phyloP scores from a whole-genome alignment of 108 stramenopile species.

The Skeletonema potamos region DNA sequence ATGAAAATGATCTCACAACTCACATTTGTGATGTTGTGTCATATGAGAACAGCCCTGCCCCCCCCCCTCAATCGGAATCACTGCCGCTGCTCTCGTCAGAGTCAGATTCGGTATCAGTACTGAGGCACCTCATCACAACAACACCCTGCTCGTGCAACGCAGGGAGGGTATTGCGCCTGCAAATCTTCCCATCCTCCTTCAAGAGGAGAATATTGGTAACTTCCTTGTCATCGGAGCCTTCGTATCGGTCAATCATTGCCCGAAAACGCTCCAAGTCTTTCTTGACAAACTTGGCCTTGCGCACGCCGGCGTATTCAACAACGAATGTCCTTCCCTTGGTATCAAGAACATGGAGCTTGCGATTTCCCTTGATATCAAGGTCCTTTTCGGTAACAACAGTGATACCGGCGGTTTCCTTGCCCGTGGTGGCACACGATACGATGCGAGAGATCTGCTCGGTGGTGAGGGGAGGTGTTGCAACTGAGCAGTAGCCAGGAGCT shows the following conservation, averaged over 20 bases:
- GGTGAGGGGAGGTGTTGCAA: slow-evolving; percentile 8
- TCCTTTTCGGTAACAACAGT: slow-evolving; percentile 9
- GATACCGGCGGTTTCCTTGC: not conserved
- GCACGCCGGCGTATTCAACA: slow-evolving; percentile 17
- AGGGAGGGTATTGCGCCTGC: slow-evolving; percentile 2
- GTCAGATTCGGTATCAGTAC: not conserved
- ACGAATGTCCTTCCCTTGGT: not conserved
- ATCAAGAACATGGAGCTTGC: slow-evolving; percentile 1
- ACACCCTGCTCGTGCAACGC: slow-evolving; percentile 1
- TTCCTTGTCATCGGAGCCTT: not conserved
- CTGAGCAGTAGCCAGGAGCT: slow-evolving; percentile 10
- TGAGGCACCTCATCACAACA: slow-evolving; percentile 15
- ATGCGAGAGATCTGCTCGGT: slow-evolving; percentile 1
- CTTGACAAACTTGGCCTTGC: slow-evolving; percentile 20
- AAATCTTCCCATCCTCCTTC: slow-evolving; percentile 14
- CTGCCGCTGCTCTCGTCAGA: not conserved
- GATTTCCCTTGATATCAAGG: slow-evolving; percentile 10
- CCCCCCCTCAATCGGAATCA: not conserved
- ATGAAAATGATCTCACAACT: not conserved
- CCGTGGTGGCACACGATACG: not conserved
- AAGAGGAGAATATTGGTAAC: not conserved
- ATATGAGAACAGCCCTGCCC: too few relatives aligned
- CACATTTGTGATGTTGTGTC: too few relatives aligned
- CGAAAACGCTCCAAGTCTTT: slow-evolving; percentile 16
- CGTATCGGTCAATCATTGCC: slow-evolving; percentile 7